Evolutionary conservation across 768 basidiomycete species (phyloP), one percentile per base, ranked within the genome.

Genomic region (Boletus subcaerulescens): DNA sequence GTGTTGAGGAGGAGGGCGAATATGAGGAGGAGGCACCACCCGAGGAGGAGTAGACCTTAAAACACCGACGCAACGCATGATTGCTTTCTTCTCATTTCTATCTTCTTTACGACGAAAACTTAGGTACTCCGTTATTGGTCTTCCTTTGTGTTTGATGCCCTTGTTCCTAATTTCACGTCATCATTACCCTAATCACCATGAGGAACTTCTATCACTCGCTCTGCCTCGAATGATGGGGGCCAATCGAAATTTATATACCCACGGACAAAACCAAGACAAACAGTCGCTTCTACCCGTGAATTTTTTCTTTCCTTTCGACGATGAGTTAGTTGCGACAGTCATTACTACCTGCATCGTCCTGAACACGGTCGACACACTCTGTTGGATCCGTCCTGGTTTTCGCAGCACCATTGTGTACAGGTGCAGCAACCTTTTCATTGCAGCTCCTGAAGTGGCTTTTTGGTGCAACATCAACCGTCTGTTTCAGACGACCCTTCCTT

Each of bases 1-100:
- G 91, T 50, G 86, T 82, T 50, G 91, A 93, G 70, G 91, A 93
- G 70, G 91, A 93, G 68, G 89, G 77, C 59, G 91, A 92, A 69
- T 93, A 92, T 70, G 91, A 93, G 77, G 91, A 93, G 71, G 90
- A 92, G 66, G 77, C 71, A 52, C 73, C 72, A 14, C 71, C 53
- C 5, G 87, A 87, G 52, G 87, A 88, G 53, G 83, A 89, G 71
- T 75, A 71, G 62, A 68, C 36, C 52, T 39, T 44, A 68, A 69
- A 71, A 68, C 35, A 36, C 26, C 39, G 39, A 52, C 35, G 59
- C 57, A 58, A 56, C 33, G 50, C 36, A 60, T 18, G 54, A 57
- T 63, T 60, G 52, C 60, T 59, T 63, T 53, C 31, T 36, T 6
- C 6, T 51, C 41, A 13, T 56, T 58, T 54, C 57, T 35, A 43